Evolutionary conservation across 495 filamentous ascomycete genomes (phyloP), one percentile per base, ranked within the genome.

Genomic region (Xylaria bambusicola): DNA sequence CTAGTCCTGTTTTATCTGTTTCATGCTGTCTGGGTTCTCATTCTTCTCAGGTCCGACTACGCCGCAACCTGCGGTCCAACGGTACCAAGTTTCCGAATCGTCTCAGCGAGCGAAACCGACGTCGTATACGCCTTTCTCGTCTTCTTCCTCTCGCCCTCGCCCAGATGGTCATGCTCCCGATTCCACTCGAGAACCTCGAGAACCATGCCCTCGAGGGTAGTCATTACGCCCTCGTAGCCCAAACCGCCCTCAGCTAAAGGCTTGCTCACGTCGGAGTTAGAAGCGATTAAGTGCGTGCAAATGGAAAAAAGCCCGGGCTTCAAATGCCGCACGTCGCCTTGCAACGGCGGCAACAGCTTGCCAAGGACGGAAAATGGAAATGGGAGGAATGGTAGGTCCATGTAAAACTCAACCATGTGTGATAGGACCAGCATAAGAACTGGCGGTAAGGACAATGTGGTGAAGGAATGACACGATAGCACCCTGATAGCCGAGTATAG

Each of bases 141-240:
- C 47, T 56, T 64, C 42, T 56, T 63, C 10, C 23, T 51, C 20
- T 53, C 41, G 18, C 21, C 49, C 57, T 56, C 51, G 41, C 49
- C 59, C 21, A 64, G 45, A 26, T 61, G 17, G 35, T 48, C 61
- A 31, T 78, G 77, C 27, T 74, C 72, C 1, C 53, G 56, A 66
- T 84, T 82, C 80, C 82, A 84, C 49, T 82, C 77, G 3, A 81
- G 61, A 13, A 86, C 52, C 59, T 85, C 72, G 62, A 77, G 75
- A 48, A 71, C 72, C 78, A 85, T 79, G 3, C 82, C 83, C 6
- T 84, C 76, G 8, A 84, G 59, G 7, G 81, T 84, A 0, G 75
- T 82, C 20, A 85, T 33, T 0, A 82, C 73, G 1, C 80, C 72
- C 0, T 62, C 52, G 63, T 84, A 85, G 5, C 81, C 84, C 23